These are phyloP conservation scores for Myxozyma geophila DNA, from an alignment of 805 yeast genomes.

Conservation along the genomic window DNA sequence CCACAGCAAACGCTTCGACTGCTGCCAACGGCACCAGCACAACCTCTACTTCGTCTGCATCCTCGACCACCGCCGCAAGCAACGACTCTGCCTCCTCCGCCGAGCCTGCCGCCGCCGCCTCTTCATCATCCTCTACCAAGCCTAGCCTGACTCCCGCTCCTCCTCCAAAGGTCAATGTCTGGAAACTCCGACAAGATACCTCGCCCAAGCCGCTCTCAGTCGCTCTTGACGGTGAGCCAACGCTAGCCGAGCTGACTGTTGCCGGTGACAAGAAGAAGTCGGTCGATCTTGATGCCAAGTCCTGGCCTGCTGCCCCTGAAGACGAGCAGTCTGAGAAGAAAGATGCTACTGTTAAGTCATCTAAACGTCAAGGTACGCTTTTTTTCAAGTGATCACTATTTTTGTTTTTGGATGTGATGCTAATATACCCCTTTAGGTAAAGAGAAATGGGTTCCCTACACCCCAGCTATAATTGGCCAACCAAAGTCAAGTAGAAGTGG, in stretches of 20 bases:
- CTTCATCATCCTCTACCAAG: constrained; percentile 27
- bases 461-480: constrained; percentile 56
- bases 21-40: constrained; percentile 8
- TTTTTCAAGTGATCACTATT: too few species aligned
- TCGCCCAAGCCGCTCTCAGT: constrained; percentile 4
- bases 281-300: constrained; percentile 39
- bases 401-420: background rate
- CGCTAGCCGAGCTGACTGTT: constrained; percentile 35
- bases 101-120: constrained; percentile 31
- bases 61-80: constrained; percentile 15
- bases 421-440: constrained; percentile 48
- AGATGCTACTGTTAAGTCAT: constrained; percentile 12
- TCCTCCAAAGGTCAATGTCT: constrained; percentile 63
- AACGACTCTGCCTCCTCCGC: constrained; percentile 25
- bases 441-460: constrained; percentile 76
- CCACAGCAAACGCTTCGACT: constrained; percentile 29
- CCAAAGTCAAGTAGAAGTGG: constrained; percentile 39
- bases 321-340: constrained; percentile 32
- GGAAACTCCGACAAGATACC: constrained; percentile 50
- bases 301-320: constrained; percentile 48
- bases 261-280: constrained; percentile 37
- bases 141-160: constrained; percentile 63
- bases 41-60: constrained; percentile 20
- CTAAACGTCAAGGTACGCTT: constrained; percentile 31
- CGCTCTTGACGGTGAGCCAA: constrained; percentile 30